Base-by-base conservation (phyloP, 108 stramenopile genomes). In the Pseudonitzschia multistriata region DNA sequence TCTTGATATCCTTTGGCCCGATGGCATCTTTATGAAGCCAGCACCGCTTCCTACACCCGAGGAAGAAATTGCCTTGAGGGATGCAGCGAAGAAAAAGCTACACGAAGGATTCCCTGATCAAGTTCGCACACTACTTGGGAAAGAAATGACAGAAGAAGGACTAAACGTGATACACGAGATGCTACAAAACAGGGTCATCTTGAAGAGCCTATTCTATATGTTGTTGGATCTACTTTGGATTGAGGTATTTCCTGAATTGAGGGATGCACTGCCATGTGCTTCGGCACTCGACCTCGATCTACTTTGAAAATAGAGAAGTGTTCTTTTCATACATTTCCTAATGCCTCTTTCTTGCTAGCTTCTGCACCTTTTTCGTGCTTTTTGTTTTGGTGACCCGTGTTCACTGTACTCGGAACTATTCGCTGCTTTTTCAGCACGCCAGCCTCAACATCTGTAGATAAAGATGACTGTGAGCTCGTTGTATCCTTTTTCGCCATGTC, bases 141-240 rank as follows among this genome's bases (percentile, higher is more conserved):
- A 82, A 56, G 90, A 93, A 37, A 60, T 89, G 36, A 86, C 86
- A 3, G 68, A 74, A 10, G 90, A 91, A 70, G 94, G 94, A 0
- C 75, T 92, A 22, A 59, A 70, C 21, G 79, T 89, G 68, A 70
- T 89, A 17, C 90, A 90, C 35, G 94, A 95, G 65, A 90, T 95
- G 90, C 72, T 93, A 6, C 91, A 95, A 73, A 95, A 95, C 66
- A 62, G 85, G 40, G 49, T 93, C 10, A 89, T 95, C 3, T 74
- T 91, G 66, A 88, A 87, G 62, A 93, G 91, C 70, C 82, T 95
- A 66, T 80, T 79, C 29, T 95, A 91, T 62, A 92, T 91, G 90
- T 73, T 95, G n/a, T 34, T 92, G 57, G 94, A 95, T 71, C 29
- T 88, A 1, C 77, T 93, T 31, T 90, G 87, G 84, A 68, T 75